Conservation (phyloP, 305 asterid species). For the Solanum aculeatissimum region DNA sequence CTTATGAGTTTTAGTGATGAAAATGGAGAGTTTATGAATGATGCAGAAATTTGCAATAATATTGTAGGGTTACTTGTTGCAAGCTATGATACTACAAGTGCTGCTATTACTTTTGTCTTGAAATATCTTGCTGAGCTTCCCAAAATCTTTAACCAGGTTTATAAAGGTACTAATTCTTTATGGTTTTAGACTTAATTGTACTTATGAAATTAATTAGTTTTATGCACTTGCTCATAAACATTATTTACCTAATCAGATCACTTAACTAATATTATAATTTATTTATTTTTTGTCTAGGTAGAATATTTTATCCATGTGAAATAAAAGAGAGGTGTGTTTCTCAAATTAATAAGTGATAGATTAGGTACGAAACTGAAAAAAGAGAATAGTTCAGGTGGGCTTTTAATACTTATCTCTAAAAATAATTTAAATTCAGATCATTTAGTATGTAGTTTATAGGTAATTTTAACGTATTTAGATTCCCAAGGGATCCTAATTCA, state of each 20-base stretch:
- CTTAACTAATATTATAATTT: no score
- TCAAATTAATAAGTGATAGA: no score
- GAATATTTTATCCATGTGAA: no score
- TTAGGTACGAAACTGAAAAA: no score
- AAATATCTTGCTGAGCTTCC: constrained; percentile 11
- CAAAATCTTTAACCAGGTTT: neutral
- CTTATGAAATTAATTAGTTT: neutral
- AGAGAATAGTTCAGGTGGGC: no score
- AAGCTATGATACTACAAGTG: constrained; percentile 3
- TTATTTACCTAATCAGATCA: neutral
- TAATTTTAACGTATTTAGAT: neutral
- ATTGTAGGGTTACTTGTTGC: constrained; percentile 1
- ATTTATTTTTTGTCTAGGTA: no score
- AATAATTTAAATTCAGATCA: neutral
- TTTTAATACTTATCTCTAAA: no score
- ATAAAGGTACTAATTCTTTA: neutral
- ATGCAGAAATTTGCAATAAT: neutral
- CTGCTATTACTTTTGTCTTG: constrained; percentile 5
- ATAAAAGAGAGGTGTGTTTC: no score
- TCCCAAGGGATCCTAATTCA: neutral
- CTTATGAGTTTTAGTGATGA: neutral
- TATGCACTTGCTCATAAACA: neutral
- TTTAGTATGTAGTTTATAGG: neutral
- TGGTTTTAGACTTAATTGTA: neutral
- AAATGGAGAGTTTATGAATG: neutral